These are phyloP conservation scores for Rhizoctonia solani DNA, from an alignment of 1,284 basidiomycete genomes.

Conservation along the genomic window DNA sequence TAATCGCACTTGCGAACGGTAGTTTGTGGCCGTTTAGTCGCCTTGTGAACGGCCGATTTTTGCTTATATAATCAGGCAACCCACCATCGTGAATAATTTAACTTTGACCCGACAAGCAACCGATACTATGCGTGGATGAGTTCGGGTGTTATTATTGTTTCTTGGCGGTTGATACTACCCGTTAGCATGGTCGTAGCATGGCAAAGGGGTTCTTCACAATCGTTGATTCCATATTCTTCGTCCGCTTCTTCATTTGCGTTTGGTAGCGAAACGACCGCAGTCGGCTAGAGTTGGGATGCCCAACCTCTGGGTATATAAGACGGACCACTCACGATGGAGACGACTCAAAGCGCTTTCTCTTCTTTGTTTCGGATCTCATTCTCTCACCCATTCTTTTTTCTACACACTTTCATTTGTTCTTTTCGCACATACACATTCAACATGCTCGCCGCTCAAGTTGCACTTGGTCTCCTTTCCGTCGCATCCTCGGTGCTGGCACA, in stretches of 20 bases:
- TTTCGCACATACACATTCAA: not conserved
- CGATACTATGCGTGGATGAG: not conserved
- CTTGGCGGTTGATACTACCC: not conserved
- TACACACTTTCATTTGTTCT: not conserved
- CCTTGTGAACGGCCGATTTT: not conserved
- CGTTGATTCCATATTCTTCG: not conserved
- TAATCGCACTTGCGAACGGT: not conserved
- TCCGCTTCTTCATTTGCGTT: not conserved
- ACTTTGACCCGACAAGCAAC: slow-evolving; percentile 3
- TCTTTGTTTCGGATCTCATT: not conserved
- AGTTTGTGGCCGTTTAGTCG: not conserved
- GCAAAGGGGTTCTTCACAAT: not conserved
- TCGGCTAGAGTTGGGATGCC: not conserved
- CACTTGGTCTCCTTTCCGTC: not conserved
- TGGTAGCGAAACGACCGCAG: not conserved
- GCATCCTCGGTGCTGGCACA: slow-evolving; percentile 41
- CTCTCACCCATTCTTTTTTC: not conserved
- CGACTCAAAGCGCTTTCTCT: not conserved
- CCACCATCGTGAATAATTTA: not conserved
- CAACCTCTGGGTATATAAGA: not conserved
- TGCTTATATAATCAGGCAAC: slow-evolving; percentile 14
- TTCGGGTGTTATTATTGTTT: not conserved
- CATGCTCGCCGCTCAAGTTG: slow-evolving; percentile 8
- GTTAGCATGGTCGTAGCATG: not conserved
- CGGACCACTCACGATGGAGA: not conserved